These are phyloP conservation scores for Hypoxylon sp. DNA, from an alignment of 2,329 filamentous ascomycete species.

Conservation along the genomic window DNA sequence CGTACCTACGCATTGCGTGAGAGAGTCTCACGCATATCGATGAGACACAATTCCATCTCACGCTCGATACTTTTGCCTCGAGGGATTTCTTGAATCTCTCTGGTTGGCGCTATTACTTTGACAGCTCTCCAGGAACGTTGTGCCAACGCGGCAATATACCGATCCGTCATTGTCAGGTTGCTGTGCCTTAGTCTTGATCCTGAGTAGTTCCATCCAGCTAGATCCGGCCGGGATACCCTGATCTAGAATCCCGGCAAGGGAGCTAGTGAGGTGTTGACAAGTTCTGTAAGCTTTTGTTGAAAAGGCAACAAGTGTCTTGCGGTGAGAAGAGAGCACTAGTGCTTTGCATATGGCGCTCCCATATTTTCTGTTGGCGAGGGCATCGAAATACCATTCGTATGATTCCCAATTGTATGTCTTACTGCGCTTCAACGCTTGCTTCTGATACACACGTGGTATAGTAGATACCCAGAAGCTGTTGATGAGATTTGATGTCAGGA, in stretches of 20 bases:
- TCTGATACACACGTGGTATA: slow-evolving; percentile 36
- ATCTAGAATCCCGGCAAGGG: slow-evolving; percentile 37
- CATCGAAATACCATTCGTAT: slow-evolving; percentile 24
- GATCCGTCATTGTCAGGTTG: slow-evolving; percentile 25
- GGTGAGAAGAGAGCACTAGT: slow-evolving; percentile 34
- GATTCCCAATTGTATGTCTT: slow-evolving; percentile 25
- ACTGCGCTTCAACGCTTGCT: slow-evolving; percentile 21
- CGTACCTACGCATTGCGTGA: slow-evolving; percentile 29
- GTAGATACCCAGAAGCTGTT: slow-evolving; percentile 12
- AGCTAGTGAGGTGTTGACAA: slow-evolving; percentile 40
- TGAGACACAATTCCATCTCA: slow-evolving; percentile 33
- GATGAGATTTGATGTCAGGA: slow-evolving; percentile 26
- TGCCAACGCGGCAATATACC: slow-evolving; percentile 32
- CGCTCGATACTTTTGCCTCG: slow-evolving; percentile 15
- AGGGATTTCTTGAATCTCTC: slow-evolving; percentile 21
- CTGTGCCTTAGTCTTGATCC: slow-evolving; percentile 26
- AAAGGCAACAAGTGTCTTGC: slow-evolving; percentile 40
- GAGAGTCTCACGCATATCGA: slow-evolving; percentile 30
- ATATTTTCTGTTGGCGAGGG: slow-evolving; percentile 29
- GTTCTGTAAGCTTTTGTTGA: slow-evolving; percentile 28
- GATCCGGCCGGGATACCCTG: slow-evolving; percentile 39
- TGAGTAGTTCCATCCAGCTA: slow-evolving; percentile 28
- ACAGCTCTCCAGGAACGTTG: slow-evolving; percentile 21
- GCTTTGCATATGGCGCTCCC: slow-evolving; percentile 38
- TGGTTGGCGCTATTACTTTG: slow-evolving; percentile 25